phyloP scores from a whole-genome alignment of 2,329 filamentous ascomycete genomes.

The Xylaria sp. region DNA sequence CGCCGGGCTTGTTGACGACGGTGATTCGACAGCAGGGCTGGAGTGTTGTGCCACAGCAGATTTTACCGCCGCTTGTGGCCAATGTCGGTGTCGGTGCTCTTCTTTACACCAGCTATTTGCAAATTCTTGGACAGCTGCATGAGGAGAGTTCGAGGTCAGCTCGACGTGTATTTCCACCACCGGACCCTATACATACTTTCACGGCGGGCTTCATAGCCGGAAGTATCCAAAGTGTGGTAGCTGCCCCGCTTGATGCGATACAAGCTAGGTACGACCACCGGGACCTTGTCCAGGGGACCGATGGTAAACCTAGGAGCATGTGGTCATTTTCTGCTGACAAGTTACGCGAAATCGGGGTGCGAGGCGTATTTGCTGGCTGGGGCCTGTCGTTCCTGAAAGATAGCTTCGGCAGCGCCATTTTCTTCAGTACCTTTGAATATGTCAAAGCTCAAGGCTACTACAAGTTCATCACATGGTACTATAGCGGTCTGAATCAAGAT shows the following conservation, averaged over 20 bases:
- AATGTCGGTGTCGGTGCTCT: slow-evolving; percentile 80
- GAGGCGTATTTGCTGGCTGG: slow-evolving; percentile 81
- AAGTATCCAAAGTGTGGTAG: slow-evolving; percentile 74
- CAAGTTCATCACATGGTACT: slow-evolving; percentile 76
- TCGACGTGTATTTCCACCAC: slow-evolving; percentile 77
- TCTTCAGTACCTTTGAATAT: slow-evolving; percentile 81
- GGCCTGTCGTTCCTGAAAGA: slow-evolving; percentile 76
- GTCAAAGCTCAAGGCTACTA: slow-evolving; percentile 81
- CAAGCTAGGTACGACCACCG: slow-evolving; percentile 76
- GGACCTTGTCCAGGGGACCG: slow-evolving; percentile 57
- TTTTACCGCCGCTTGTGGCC: slow-evolving; percentile 79
- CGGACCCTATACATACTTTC: slow-evolving; percentile 71
- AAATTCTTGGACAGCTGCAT: slow-evolving; percentile 73
- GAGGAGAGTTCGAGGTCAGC: slow-evolving; percentile 68
- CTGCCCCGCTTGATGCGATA: slow-evolving; percentile 79
- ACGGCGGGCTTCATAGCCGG: slow-evolving; percentile 77
- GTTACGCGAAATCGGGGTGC: slow-evolving; percentile 75
- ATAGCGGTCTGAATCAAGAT: slow-evolving; percentile 67
- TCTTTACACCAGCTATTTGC: slow-evolving; percentile 80
- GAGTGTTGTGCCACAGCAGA: slow-evolving; percentile 78
- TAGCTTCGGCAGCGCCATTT: slow-evolving; percentile 74
- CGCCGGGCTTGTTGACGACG: slow-evolving; percentile 74
- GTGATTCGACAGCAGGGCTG: slow-evolving; percentile 77
- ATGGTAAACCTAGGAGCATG: slow-evolving; percentile 68
- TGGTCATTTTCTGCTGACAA: slow-evolving; percentile 77